A percentile compares a stretch with the other conserved stretches of the same genome.
phyloP scores from a whole-genome alignment of 1,284 basidiomycete genomes.

The Lentinus polychrous region DNA sequence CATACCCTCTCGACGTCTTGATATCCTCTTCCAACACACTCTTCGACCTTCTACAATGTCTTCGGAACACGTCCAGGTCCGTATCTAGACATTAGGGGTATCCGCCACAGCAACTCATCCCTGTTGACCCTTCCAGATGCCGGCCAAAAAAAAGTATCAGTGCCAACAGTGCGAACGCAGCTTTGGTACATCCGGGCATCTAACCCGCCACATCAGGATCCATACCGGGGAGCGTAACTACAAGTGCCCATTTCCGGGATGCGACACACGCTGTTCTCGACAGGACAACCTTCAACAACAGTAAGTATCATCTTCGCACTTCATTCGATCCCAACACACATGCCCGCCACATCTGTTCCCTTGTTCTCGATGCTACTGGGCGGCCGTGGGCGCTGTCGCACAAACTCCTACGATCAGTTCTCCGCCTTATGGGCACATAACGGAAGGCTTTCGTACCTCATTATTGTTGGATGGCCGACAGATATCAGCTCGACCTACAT shows the following conservation, averaged over 20 bases:
- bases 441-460: too few species aligned
- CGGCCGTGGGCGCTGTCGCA: not conserved
- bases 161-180: slow-evolving; percentile 42
- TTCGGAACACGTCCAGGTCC: too few species aligned
- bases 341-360: too few species aligned
- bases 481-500: too few species aligned
- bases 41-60: too few species aligned
- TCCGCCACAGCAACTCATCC: not conserved
- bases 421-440: not conserved
- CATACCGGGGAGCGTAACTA: slow-evolving; percentile 81
- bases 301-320: slow-evolving; percentile 38
- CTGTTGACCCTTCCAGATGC: slow-evolving; percentile 3
- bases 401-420: not conserved
- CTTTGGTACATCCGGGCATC: slow-evolving; percentile 80
- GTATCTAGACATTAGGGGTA: too few species aligned
- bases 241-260: slow-evolving; percentile 78
- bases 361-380: not conserved
- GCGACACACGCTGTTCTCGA: slow-evolving; percentile 72
- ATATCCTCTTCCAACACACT: too few species aligned
- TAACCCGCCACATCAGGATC: slow-evolving; percentile 73
- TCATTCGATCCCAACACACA: not conserved
- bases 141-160: slow-evolving; percentile 33
- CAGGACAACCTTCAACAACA: slow-evolving; percentile 82
- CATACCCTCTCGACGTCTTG: too few species aligned
- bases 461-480: too few species aligned